A percentile compares a stretch with the other conserved stretches of the same genome.
phyloP scores from a whole-genome alignment of 495 filamentous ascomycete species.

The Elaphomyces granulatus region DNA sequence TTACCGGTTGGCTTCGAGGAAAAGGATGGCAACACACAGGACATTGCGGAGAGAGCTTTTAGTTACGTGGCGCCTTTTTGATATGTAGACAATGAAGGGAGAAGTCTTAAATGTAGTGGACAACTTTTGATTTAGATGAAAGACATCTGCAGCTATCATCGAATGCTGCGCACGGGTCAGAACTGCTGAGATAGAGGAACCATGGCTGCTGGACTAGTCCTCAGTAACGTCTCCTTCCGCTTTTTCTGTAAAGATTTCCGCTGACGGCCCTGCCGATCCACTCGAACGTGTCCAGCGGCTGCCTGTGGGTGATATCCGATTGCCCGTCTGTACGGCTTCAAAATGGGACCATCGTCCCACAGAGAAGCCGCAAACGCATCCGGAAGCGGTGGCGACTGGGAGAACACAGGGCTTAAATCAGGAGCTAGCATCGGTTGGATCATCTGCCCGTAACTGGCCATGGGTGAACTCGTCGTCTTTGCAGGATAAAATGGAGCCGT shows the following conservation, averaged over 20 bases:
- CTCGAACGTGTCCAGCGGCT: conserved; percentile 10
- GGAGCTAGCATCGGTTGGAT: conserved; percentile 16
- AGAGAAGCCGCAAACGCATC: neutral
- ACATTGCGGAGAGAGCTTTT: no score
- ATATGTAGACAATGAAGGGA: no score
- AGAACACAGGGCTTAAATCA: conserved; percentile 8
- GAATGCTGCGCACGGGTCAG: no score
- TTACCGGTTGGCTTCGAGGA: no score
- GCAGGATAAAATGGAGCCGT: conserved; percentile 9
- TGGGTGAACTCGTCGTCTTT: conserved; percentile 16
- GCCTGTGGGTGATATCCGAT: conserved; percentile 20
- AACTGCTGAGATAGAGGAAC: no score
- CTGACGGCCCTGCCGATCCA: conserved; percentile 16
- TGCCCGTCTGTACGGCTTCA: conserved; percentile 22
- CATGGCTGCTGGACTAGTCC: no score
- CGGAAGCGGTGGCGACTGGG: neutral
- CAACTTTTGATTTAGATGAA: no score
- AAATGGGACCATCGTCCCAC: neutral
- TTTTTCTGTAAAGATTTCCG: conserved; percentile 5
- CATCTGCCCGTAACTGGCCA: conserved; percentile 9
- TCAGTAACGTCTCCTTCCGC: conserved; percentile 5
- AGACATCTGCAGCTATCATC: no score
- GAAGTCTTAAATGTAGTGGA: no score
- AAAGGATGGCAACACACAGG: no score
- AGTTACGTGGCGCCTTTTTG: no score